Conservation (phyloP, 2,329 filamentous ascomycete species). For the Septoria petroselini region DNA sequence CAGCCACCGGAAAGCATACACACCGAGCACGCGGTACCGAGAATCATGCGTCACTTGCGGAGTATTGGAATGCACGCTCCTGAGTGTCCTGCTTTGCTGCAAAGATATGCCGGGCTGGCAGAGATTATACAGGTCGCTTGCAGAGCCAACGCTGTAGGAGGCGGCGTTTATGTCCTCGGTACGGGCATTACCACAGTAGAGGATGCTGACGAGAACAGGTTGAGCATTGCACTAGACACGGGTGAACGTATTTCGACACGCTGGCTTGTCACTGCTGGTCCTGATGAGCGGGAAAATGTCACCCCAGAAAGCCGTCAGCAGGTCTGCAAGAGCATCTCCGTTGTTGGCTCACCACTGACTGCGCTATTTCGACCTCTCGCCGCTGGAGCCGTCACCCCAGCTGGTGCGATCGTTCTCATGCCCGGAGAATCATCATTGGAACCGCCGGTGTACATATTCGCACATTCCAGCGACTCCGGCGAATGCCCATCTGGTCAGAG, state of each 20-base stretch:
- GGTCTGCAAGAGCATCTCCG: conserved; percentile 49
- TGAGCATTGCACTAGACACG: conserved; percentile 29
- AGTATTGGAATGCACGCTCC: conserved; percentile 86
- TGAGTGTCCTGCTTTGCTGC: conserved; percentile 83
- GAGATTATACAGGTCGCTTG: conserved; percentile 91
- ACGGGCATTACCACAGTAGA: conserved; percentile 55
- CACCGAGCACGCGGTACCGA: conserved; percentile 66
- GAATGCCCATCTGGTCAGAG: conserved; percentile 87
- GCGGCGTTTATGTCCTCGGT: conserved; percentile 82
- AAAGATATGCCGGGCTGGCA: conserved; percentile 87
- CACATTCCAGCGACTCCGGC: conserved; percentile 86
- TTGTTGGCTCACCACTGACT: conserved; percentile 65
- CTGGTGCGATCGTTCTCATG: conserved; percentile 68
- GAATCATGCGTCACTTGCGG: conserved; percentile 73
- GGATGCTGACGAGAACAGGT: conserved; percentile 18
- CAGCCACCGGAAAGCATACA: conserved; percentile 53
- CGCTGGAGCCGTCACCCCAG: conserved; percentile 73
- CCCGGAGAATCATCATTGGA: conserved; percentile 42
- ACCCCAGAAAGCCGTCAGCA: too few species aligned
- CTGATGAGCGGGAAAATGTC: too few species aligned
- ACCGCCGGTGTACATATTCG: conserved; percentile 61
- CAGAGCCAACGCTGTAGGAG: conserved; percentile 84
- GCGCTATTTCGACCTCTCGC: conserved; percentile 66
- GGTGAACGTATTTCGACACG: conserved; percentile 34
- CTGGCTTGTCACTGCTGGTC: conserved; percentile 32